A percentile compares a stretch with the other conserved stretches of the same genome.
Conservation (phyloP, 176 grass and related monocot genomes). For the Juncus effusus region DNA sequence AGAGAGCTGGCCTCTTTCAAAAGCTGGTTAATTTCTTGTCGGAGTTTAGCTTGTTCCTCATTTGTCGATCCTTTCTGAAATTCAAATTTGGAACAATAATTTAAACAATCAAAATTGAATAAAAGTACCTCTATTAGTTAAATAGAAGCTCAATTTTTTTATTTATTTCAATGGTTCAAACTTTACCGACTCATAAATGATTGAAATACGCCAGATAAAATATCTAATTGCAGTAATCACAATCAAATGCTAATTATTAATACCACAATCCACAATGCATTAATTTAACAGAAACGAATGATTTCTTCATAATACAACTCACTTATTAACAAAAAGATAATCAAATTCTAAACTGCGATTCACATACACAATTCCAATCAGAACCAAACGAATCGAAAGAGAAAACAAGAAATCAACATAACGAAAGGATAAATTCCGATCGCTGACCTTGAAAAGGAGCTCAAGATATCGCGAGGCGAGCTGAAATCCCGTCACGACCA, state of each 20-base stretch:
- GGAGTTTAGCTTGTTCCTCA: slow-evolving; percentile 53
- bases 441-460: slow-evolving; percentile 51
- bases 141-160: no score
- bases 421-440: slow-evolving; percentile 1
- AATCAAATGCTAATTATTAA: no score
- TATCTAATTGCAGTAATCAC: no score
- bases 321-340: no score
- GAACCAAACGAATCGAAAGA: slow-evolving; percentile 2
- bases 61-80: slow-evolving; percentile 52
- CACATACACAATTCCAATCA: not conserved
- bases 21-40: slow-evolving; percentile 60
- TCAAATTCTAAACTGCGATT: no score
- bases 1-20: slow-evolving; percentile 67
- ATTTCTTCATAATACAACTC: no score
- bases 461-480: slow-evolving; percentile 60
- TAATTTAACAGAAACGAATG: no score
- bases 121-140: not conserved
- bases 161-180: no score
- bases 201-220: no score
- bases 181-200: no score
- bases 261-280: no score
- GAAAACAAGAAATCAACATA: not conserved
- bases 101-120: slow-evolving; percentile 6
- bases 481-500: slow-evolving; percentile 60
- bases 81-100: slow-evolving; percentile 14